Evolutionary conservation across 441 rosid species (phyloP).

Genomic region (Croton setiger): DNA sequence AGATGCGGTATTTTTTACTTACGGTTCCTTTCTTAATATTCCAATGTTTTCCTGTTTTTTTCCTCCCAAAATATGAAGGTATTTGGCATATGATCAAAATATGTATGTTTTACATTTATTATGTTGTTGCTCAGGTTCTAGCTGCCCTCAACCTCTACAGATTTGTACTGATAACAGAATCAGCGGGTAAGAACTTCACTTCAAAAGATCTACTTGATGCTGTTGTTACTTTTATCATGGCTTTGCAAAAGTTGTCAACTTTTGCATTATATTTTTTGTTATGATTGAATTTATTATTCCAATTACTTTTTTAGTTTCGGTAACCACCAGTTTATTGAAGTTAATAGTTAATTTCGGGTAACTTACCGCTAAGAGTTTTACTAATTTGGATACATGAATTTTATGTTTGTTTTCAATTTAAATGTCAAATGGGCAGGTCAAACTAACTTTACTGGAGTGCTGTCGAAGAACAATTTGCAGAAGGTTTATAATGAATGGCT

Average conservation of each 20-base stretch:
- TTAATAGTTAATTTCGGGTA: background rate
- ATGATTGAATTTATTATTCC: background rate
- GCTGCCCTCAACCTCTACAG: constrained; percentile 88
- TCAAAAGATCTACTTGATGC: background rate
- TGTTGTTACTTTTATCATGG: background rate
- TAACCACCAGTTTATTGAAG: background rate
- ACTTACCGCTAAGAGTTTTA: background rate
- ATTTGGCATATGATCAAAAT: background rate
- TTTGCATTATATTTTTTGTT: background rate
- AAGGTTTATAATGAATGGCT: constrained; percentile 78
- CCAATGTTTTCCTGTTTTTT: background rate
- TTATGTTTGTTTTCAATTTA: background rate
- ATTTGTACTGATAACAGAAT: constrained; percentile 53
- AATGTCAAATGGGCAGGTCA: constrained; percentile 37
- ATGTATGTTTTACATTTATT: background rate
- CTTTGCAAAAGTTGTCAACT: background rate
- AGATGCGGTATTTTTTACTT: constrained; percentile 50
- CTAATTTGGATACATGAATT: background rate
- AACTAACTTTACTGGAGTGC: constrained; percentile 44
- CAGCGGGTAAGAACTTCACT: constrained; percentile 49
- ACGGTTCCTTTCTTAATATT: background rate
- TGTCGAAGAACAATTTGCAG: constrained; percentile 49
- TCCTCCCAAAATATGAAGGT: background rate
- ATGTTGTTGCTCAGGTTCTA: constrained; percentile 48
- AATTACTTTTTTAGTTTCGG: background rate